Percentiles rank a stretch among this genome's conserved stretches.
These are phyloP conservation scores for Saccharomyces hybrid DNA, from an alignment of 1,139 yeast species.

Conservation along the genomic window DNA sequence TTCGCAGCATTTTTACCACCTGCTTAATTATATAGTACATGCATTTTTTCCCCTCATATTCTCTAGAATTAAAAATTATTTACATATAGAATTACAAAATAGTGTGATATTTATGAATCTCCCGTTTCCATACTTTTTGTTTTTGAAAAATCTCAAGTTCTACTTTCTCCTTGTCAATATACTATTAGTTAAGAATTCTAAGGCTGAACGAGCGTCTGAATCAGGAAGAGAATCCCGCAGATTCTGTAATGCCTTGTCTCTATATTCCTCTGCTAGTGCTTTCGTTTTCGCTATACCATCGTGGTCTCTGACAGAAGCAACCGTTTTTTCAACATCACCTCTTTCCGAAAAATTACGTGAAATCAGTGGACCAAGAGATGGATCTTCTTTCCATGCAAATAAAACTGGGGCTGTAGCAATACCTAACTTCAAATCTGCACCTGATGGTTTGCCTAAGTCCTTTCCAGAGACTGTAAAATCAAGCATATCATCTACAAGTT, in stretches of 20 bases:
- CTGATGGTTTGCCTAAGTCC: conserved; percentile 87
- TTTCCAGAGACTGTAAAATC: conserved; percentile 83
- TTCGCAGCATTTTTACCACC: conserved; percentile 70
- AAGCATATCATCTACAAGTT: conserved; percentile 90
- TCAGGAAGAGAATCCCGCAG: conserved; percentile 65
- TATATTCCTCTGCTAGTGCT: conserved; percentile 68
- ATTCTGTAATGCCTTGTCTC: conserved; percentile 65
- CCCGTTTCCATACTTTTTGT: neutral
- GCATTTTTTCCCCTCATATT: neutral
- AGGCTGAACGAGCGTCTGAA: conserved; percentile 81
- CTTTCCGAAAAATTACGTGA: conserved; percentile 70
- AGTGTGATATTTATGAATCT: neutral
- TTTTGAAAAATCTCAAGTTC: neutral
- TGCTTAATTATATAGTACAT: conserved; percentile 37
- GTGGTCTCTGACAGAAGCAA: conserved; percentile 61
- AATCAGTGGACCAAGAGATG: conserved; percentile 76
- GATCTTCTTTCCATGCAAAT: conserved; percentile 86
- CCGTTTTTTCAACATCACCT: conserved; percentile 79
- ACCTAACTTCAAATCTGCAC: conserved; percentile 89
- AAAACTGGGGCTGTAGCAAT: conserved; percentile 95
- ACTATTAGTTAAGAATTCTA: conserved; percentile 76
- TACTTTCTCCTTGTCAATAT: conserved; percentile 73
- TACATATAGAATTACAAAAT: neutral
- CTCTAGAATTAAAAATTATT: neutral
- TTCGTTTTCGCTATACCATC: conserved; percentile 74